Percentiles rank a stretch among this genome's conserved stretches.
Evolutionary conservation across 2,329 filamentous ascomycete species (phyloP).

Genomic region (Paraconiothyrium sp.): DNA sequence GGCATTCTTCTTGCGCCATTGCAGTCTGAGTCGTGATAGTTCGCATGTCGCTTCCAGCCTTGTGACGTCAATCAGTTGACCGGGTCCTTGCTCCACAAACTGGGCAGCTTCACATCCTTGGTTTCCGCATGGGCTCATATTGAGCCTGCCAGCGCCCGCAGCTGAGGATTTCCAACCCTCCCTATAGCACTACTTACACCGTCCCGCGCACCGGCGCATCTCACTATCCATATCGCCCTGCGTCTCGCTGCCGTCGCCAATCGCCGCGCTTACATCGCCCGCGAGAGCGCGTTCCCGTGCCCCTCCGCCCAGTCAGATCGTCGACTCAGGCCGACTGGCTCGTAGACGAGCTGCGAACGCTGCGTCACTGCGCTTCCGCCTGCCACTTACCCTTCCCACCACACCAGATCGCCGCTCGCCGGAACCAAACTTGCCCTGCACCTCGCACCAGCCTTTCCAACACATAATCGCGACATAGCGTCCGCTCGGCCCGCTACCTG

Average conservation of each 20-base stretch:
- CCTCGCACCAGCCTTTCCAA: neutral
- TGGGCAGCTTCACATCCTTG: conserved; percentile 25
- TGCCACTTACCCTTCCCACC: conserved; percentile 8
- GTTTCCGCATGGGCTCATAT: conserved; percentile 19
- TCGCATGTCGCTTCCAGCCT: conserved; percentile 4
- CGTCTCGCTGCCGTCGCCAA: conserved; percentile 15
- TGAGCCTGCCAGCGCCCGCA: conserved; percentile 18
- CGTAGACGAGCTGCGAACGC: conserved; percentile 6
- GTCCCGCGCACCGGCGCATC: conserved; percentile 15
- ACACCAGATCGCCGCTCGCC: neutral
- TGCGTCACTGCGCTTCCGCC: conserved; percentile 14
- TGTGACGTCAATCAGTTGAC: conserved; percentile 27
- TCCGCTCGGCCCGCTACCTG: neutral
- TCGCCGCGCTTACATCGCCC: conserved; percentile 21
- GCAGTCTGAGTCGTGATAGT: conserved; percentile 7
- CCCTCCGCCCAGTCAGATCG: conserved; percentile 20
- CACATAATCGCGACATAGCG: conserved; percentile 1
- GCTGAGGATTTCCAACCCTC: conserved; percentile 12
- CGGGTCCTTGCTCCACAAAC: conserved; percentile 18
- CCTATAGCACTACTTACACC: conserved; percentile 13
- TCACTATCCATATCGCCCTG: conserved; percentile 11
- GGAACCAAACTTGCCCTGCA: conserved; percentile 3
- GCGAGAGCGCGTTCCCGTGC: conserved; percentile 4
- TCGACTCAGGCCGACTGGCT: conserved; percentile 11
- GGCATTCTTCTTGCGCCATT: neutral